A percentile compares a stretch with the other conserved stretches of the same genome.
These are phyloP conservation scores for Poronia punctata DNA, from an alignment of 495 filamentous ascomycete genomes.

Conservation along the genomic window DNA sequence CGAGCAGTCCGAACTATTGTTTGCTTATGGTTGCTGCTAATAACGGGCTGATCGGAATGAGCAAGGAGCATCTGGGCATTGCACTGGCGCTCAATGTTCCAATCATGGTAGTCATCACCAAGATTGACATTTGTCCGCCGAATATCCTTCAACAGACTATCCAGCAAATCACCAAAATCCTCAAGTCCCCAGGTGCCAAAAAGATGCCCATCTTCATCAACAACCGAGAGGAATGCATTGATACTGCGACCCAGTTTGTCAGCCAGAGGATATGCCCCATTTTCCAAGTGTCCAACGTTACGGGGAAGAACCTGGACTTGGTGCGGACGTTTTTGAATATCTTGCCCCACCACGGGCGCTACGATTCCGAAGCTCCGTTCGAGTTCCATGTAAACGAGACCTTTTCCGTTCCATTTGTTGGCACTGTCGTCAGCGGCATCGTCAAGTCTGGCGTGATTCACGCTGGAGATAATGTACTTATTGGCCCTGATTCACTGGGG, in stretches of 20 bases:
- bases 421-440: slow-evolving; percentile 91
- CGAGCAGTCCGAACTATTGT: slow-evolving; percentile 95
- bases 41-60: slow-evolving; percentile 96
- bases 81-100: slow-evolving; percentile 92
- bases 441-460: slow-evolving; percentile 85
- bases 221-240: slow-evolving; percentile 81
- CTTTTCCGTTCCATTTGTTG: slow-evolving; percentile 97
- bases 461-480: slow-evolving; percentile 78
- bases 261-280: slow-evolving; percentile 92
- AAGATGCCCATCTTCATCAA: slow-evolving; percentile 99
- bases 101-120: slow-evolving; percentile 96
- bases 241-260: slow-evolving; percentile 93
- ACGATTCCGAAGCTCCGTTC: slow-evolving; percentile 79
- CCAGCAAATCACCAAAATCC: slow-evolving; percentile 80
- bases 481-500: slow-evolving; percentile 87
- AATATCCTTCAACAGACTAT: slow-evolving; percentile 93
- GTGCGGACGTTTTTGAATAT: slow-evolving; percentile 93
- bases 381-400: slow-evolving; percentile 97
- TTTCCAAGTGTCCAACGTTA: slow-evolving; percentile 98
- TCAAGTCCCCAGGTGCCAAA: slow-evolving; percentile 86
- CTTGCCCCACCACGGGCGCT: slow-evolving; percentile 89
- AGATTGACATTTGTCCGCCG: slow-evolving; percentile 97
- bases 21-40: slow-evolving; percentile 98
- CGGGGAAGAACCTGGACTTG: slow-evolving; percentile 69
- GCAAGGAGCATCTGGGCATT: slow-evolving; percentile 94